Conservation (phyloP, 768 basidiomycete genomes). For the Auriscalpium vulgare region DNA sequence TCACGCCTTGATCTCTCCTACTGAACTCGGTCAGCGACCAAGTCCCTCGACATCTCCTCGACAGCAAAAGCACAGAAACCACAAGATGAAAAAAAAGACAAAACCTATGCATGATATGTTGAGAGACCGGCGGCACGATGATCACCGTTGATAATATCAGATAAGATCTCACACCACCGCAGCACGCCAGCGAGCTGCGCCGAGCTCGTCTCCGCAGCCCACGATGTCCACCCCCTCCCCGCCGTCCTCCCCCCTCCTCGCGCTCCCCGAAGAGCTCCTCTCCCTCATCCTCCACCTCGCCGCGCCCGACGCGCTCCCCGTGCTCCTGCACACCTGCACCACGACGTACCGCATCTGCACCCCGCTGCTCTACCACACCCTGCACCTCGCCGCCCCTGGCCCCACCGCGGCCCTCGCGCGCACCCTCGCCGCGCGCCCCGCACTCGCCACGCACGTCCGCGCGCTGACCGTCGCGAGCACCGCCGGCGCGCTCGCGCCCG, state of each 20-base stretch:
- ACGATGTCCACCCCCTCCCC: no score
- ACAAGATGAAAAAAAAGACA: no score
- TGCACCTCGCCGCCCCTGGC: background rate
- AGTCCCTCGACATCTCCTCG: no score
- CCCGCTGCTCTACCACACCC: background rate
- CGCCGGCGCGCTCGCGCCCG: background rate
- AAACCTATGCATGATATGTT: no score
- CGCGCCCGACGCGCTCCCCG: background rate
- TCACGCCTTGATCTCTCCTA: no score
- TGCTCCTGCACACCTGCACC: background rate
- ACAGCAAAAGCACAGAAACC: no score
- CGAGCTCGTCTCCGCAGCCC: no score
- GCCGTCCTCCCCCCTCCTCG: background rate
- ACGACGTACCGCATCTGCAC: background rate
- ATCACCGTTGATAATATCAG: no score
- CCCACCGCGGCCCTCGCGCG: background rate
- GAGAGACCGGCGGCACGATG: no score
- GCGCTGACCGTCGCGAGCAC: background rate
- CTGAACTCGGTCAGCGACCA: no score
- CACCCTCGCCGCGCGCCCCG: background rate
- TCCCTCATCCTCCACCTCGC: background rate
- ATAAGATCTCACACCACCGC: no score
- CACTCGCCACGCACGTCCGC: background rate
- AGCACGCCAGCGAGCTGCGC: no score
- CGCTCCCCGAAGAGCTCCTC: background rate